Percentiles rank a stretch among this genome's conserved stretches.
phyloP scores from a whole-genome alignment of 2,329 filamentous ascomycete species.

The Fusarium subtropicale region DNA sequence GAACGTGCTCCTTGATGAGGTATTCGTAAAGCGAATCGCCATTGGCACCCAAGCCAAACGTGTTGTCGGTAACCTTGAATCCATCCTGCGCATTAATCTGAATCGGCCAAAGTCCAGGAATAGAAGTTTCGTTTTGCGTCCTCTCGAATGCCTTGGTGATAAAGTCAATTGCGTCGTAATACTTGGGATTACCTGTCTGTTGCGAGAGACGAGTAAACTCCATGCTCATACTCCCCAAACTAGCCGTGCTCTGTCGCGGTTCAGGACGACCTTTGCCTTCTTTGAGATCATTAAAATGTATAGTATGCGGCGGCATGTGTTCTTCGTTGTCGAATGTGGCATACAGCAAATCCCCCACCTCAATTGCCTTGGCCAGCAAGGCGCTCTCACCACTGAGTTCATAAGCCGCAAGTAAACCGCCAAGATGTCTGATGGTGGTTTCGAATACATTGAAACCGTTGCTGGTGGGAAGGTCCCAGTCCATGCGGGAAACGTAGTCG shows the following conservation, averaged over 20 bases:
- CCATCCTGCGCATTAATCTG: constrained; percentile 59
- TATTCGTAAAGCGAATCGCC: constrained; percentile 73
- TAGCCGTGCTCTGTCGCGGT: constrained; percentile 45
- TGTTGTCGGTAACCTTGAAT: constrained; percentile 51
- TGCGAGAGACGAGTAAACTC: constrained; percentile 74
- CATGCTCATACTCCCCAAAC: constrained; percentile 67
- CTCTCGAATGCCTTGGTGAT: constrained; percentile 66
- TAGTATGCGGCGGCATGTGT: constrained; percentile 66
- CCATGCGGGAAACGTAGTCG: constrained; percentile 57
- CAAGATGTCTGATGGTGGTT: constrained; percentile 75
- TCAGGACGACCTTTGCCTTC: constrained; percentile 51
- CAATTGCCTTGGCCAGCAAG: constrained; percentile 68
- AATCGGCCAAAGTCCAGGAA: constrained; percentile 73
- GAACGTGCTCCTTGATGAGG: constrained; percentile 71
- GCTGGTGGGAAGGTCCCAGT: constrained; percentile 61
- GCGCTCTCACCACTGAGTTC: constrained; percentile 69
- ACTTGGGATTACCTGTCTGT: constrained; percentile 68
- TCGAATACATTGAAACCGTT: constrained; percentile 71
- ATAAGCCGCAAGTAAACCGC: constrained; percentile 73
- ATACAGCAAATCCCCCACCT: constrained; percentile 72
- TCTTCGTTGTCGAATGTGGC: constrained; percentile 74
- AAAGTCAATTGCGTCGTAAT: constrained; percentile 69
- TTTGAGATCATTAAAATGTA: constrained; percentile 57
- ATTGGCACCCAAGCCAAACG: constrained; percentile 61
- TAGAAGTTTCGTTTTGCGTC: constrained; percentile 62